Conservation (phyloP, 2,329 filamentous ascomycete species). For the Ophiostoma sp. region DNA sequence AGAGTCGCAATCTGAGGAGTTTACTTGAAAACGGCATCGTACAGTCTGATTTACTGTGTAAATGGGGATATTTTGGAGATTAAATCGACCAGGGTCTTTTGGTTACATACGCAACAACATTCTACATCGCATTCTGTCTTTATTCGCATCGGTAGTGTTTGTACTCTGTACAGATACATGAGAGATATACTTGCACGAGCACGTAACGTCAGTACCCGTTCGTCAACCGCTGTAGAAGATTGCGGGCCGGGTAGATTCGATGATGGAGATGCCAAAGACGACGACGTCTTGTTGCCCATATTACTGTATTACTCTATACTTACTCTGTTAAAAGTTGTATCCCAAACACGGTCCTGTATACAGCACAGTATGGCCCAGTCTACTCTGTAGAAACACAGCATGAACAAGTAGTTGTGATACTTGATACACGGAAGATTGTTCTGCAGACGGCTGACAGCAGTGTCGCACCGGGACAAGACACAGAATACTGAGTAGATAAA, state of each 20-base stretch:
- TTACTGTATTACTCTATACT: neutral
- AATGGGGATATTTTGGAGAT: too few relatives aligned
- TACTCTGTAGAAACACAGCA: neutral
- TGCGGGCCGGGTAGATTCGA: neutral
- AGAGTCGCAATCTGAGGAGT: neutral
- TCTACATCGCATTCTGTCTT: too few relatives aligned
- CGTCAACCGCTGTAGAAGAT: neutral
- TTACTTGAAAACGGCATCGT: neutral
- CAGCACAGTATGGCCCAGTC: neutral
- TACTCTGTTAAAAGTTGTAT: neutral
- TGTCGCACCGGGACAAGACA: slow-evolving; percentile 15
- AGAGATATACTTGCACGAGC: neutral
- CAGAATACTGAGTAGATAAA: neutral
- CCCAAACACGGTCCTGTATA: neutral
- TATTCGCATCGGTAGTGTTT: too few relatives aligned
- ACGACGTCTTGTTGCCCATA: neutral
- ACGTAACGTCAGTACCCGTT: neutral
- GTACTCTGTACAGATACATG: neutral
- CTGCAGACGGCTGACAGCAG: slow-evolving; percentile 21
- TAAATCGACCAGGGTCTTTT: too few relatives aligned
- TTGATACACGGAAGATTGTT: slow-evolving; percentile 15
- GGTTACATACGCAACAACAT: too few relatives aligned
- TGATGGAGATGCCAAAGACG: neutral
- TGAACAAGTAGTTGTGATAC: neutral
- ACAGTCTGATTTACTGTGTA: neutral